Percentiles rank a stretch among this genome's conserved stretches.
phyloP scores from a whole-genome alignment of 2,329 filamentous ascomycete genomes.

The Penicillium oxalicum region DNA sequence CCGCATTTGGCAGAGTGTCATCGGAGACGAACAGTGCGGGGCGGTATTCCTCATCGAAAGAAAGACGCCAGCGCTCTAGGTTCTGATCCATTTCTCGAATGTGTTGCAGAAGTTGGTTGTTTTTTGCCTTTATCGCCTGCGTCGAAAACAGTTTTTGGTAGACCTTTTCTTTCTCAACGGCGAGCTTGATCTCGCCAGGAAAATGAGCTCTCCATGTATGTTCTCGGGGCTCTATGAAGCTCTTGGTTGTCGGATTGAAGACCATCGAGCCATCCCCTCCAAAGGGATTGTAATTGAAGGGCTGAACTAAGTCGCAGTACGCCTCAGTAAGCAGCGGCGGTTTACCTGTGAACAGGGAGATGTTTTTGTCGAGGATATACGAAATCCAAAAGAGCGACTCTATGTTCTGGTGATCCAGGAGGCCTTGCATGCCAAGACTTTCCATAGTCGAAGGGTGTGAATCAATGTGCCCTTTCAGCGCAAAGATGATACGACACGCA shows the following conservation, averaged over 20 bases:
- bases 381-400: slow-evolving; percentile 13
- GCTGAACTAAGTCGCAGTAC: slow-evolving; percentile 9
- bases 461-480: slow-evolving; percentile 6
- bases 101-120: slow-evolving; percentile 12
- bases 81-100: slow-evolving; percentile 16
- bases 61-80: slow-evolving; percentile 14
- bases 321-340: slow-evolving; percentile 11
- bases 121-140: slow-evolving; percentile 6
- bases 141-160: slow-evolving; percentile 12
- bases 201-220: background rate
- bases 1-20: background rate
- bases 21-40: slow-evolving; percentile 13
- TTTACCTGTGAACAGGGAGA: slow-evolving; percentile 11
- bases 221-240: background rate
- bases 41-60: slow-evolving; percentile 8
- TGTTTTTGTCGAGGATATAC: slow-evolving; percentile 11
- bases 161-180: slow-evolving; percentile 12
- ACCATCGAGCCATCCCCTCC: background rate
- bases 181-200: slow-evolving; percentile 6
- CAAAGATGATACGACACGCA: slow-evolving; percentile 12
- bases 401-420: slow-evolving; percentile 3
- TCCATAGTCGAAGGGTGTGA: background rate
- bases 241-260: background rate
- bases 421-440: background rate
- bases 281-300: background rate